Base-by-base conservation (phyloP, 1,284 basidiomycete genomes). In the Malassezia restricta region DNA sequence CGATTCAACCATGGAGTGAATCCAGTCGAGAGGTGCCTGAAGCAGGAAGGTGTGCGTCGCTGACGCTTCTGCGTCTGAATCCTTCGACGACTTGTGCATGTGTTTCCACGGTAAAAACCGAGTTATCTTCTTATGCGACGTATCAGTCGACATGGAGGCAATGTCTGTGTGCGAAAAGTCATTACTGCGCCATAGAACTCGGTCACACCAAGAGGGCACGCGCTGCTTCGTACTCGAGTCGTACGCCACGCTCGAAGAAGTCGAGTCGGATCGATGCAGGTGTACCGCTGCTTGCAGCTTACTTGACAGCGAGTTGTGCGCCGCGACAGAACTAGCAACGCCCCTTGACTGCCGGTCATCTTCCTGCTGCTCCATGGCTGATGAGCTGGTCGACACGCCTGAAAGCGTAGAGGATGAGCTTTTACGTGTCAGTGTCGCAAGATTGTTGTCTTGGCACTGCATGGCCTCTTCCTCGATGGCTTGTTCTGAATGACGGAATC, bases 161-260 rank as follows among this genome's bases (percentile, higher is more conserved):
- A 4, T 24, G 20, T 24, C 20, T 4, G 20, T 2, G 20, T 24
- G 20, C 20, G 20, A 24, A 24, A 24, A 24, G 8, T 64, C 62
- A 7, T 64, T 71, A 3, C 62, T 63, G 8, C 67, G 59, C 58
- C 65, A 72, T n/a, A 72, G 43, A 9, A 72, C 64, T 4, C 69
- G 64, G 45, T 72, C 69, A 53, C 65, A 68, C 77, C 77, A 78
- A 40, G 74, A 75, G 0, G 77, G 77, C 1, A 78, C 76, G 17
- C 77, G 64, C 61, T 78, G 76, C 62, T 78, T 78, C 48, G 77
- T 74, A 24, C 74, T 75, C 14, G 75, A 75, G 51, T 78, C 77
- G 62, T 78, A 78, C 5, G 75, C 14, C 5, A 29, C 32, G 7
- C 15, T 41, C 7, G n/a, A 40, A 24, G 9, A 9, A 3, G 9